Evolutionary conservation across 176 grass and related monocot species (phyloP), one percentile per base, ranked within the genome.

Genomic region (Pharus latifolius): DNA sequence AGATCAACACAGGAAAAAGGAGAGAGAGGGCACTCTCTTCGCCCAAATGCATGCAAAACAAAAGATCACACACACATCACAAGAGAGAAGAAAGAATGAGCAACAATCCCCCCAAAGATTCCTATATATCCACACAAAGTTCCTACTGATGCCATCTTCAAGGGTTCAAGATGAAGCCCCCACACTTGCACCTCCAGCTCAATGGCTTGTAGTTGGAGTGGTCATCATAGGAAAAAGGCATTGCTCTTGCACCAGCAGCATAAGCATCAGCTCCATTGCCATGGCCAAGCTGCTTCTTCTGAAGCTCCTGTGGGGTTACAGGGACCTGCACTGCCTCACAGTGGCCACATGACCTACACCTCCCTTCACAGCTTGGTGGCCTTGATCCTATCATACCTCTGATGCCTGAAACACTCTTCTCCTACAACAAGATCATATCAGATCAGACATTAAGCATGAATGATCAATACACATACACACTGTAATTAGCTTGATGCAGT

Each of bases 131-230:
- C 60, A 84, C 75, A 38, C 4, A 38, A 60, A 44, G 7, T 18
- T 28, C 1, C 22, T 55, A 11, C 30, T 9, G 0, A 25, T 15
- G 11, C 16, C 3, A 5, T 4, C 17, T 8, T 77, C 75, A 86
- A 1, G 88, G 82, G 61, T 75, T 78, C 47, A 80, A 34, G 29
- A 91, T 86, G 16, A 67, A 40, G 18, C 55, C 38, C 30, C 88
- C 75, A 10, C 88, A 91, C 75, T 83, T 91, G 88, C 88, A 91
- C 56, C 84, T 80, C 88, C 83, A 91, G 69, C 79, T 80, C 65
- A 91, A 51, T 0, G 88, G 83, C 79, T 86, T 91, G 79, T 91
- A 91, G 74, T 91, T 91, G 79, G 88, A 86, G 75, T 78, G 78
- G 79, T 82, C 78, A 3, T 87, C 29, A 37, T 87, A 85, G 32